Percentiles rank a stretch among this genome's conserved stretches.
phyloP scores from a whole-genome alignment of 805 yeast genomes.

The Saccharomycopsis microspora region DNA sequence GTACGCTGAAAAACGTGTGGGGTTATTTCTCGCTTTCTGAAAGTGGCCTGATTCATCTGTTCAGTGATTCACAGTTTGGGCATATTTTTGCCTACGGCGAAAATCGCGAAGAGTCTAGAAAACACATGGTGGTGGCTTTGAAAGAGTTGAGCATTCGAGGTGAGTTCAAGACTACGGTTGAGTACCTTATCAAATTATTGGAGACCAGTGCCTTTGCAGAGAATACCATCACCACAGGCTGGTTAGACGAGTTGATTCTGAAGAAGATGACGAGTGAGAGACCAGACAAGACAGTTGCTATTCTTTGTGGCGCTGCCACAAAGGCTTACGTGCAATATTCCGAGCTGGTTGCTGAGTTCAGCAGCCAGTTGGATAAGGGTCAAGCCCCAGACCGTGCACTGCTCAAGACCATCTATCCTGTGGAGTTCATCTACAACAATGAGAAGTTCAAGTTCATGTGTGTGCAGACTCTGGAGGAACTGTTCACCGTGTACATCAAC shows the following conservation, averaged over 20 bases:
- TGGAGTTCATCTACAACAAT: conserved; percentile 94
- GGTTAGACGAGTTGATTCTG: conserved; percentile 94
- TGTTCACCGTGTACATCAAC: conserved; percentile 82
- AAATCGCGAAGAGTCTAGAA: conserved; percentile 94
- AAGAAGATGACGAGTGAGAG: conserved; percentile 93
- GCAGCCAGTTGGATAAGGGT: conserved; percentile 79
- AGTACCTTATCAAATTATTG: conserved; percentile 84
- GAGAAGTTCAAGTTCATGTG: conserved; percentile 89
- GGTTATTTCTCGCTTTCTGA: conserved; percentile 97
- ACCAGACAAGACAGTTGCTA: conserved; percentile 86
- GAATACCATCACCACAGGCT: conserved; percentile 95
- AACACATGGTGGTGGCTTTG: conserved; percentile 97
- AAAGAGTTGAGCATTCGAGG: conserved; percentile 96
- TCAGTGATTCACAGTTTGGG: conserved; percentile 97
- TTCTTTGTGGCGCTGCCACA: conserved; percentile 96
- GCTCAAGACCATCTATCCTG: conserved; percentile 79
- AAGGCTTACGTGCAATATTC: conserved; percentile 78
- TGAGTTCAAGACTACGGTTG: conserved; percentile 97
- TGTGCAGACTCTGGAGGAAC: conserved; percentile 79
- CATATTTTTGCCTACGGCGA: conserved; percentile 99
- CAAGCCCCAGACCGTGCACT: conserved; percentile 81
- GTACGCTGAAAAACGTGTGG: conserved; percentile 98
- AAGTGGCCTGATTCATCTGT: conserved; percentile 94
- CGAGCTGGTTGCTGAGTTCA: conserved; percentile 57
- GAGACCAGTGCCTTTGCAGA: conserved; percentile 96